phyloP scores from a whole-genome alignment of 768 basidiomycete genomes.

The Gymnopilus dilepis region DNA sequence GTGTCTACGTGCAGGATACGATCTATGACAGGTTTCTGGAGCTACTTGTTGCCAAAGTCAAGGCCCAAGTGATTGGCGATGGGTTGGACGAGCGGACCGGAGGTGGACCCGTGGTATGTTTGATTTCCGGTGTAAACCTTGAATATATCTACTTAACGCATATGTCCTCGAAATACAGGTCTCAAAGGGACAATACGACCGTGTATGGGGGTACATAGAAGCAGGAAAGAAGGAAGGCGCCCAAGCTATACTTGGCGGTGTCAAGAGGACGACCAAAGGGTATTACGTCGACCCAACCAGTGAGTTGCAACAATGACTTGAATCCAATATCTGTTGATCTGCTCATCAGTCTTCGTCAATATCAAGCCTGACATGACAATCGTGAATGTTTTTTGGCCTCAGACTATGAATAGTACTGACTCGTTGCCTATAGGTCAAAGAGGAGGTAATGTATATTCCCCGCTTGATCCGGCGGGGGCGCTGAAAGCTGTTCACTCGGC shows the following conservation, averaged over 20 bases:
- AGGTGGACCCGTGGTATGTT: conserved; percentile 81
- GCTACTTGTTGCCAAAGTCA: conserved; percentile 67
- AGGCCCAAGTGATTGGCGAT: conserved; percentile 76
- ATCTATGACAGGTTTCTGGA: conserved; percentile 86
- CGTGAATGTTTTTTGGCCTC: conserved; percentile 44
- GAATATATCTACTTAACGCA: too few relatives aligned
- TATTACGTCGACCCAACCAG: conserved; percentile 92
- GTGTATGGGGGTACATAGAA: conserved; percentile 88
- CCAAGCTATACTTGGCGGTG: conserved; percentile 77
- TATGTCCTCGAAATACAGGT: conserved; percentile 51
- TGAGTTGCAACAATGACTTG: conserved; percentile 40
- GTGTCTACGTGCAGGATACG: conserved; percentile 86
- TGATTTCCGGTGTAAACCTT: background rate
- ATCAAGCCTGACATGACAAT: conserved; percentile 85
- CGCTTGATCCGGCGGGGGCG: background rate
- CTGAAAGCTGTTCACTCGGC: conserved; percentile 14
- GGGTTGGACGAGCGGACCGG: conserved; percentile 76
- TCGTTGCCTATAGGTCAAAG: conserved; percentile 53
- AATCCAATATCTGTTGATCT: background rate
- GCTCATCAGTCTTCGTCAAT: conserved; percentile 74
- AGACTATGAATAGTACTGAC: background rate
- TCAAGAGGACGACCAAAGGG: conserved; percentile 76
- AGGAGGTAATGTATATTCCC: conserved; percentile 56
- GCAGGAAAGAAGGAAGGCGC: conserved; percentile 86
- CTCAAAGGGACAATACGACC: conserved; percentile 84